These are phyloP conservation scores for Glarea lozoyensis DNA, from an alignment of 495 filamentous ascomycete species.

Conservation along the genomic window DNA sequence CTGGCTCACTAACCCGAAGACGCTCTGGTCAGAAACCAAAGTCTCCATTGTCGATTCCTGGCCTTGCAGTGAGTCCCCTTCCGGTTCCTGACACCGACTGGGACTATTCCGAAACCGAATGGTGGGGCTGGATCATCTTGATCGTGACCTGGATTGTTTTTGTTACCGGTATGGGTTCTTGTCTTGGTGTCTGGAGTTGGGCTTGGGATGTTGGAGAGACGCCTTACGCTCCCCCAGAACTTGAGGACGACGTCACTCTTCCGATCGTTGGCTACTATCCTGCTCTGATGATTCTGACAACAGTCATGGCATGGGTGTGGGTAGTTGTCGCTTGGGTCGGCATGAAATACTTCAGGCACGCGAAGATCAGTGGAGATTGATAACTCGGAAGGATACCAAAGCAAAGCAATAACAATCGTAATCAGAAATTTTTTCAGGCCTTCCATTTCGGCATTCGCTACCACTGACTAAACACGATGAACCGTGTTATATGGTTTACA, in stretches of 20 bases:
- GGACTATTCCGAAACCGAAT: slow-evolving; percentile 89
- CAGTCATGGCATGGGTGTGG: slow-evolving; percentile 98
- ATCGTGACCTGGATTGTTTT: slow-evolving; percentile 89
- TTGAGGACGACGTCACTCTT: slow-evolving; percentile 86
- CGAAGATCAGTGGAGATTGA: slow-evolving; percentile 57
- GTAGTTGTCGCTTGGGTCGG: slow-evolving; percentile 94
- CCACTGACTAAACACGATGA: no score
- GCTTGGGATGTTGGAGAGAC: slow-evolving; percentile 98
- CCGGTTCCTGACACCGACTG: slow-evolving; percentile 44
- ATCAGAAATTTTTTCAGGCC: neutral
- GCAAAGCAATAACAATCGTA: neutral
- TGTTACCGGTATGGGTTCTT: slow-evolving; percentile 90
- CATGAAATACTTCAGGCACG: slow-evolving; percentile 99
- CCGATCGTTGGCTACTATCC: slow-evolving; percentile 97
- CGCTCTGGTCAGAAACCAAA: slow-evolving; percentile 47
- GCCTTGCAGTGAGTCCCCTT: slow-evolving; percentile 33
- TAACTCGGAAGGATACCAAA: slow-evolving; percentile 7
- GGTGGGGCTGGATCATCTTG: slow-evolving; percentile 93
- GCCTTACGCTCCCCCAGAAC: slow-evolving; percentile 83
- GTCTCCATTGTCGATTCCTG: slow-evolving; percentile 47
- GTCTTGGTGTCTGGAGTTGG: slow-evolving; percentile 98
- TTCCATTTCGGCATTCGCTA: neutral
- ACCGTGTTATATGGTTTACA: no score
- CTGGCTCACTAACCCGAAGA: slow-evolving; percentile 33
- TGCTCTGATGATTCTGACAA: slow-evolving; percentile 81